Evolutionary conservation across 164 flowering plant species (phyloP), one percentile per base, ranked within the genome.

Genomic region (Cinnamomum micranthum): DNA sequence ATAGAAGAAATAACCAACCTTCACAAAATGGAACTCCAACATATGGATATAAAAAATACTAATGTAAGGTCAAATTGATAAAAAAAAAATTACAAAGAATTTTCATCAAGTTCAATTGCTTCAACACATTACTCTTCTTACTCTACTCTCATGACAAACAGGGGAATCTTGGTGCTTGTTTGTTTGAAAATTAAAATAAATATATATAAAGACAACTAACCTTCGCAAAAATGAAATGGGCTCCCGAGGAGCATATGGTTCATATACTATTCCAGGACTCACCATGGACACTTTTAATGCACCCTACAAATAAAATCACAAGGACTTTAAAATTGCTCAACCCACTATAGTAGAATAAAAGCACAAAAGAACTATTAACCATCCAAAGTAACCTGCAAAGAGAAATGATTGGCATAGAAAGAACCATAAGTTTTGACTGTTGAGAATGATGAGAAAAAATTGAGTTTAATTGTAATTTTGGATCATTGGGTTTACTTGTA

Each of bases 221-320:
- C 99, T 90, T 82, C 69, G 69, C 95, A 84, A 92, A 77, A 93
- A 90, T 62, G 99, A 68, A 77, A 95, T 84, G 69, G 79, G 79
- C 75, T 87, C 86, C 70, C 97, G 92, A 76, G 90, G 89, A 33
- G 82, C 86, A 87, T 95, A 95, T 51, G 97, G 99, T 80, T 95
- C 99, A 82, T 89, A 90, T 2, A 95, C 74, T 63, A 95, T 68
- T 75, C 98, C 99, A 80, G 99, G 99, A 78, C 99, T 95, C 71
- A 75, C 58, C 87, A 89, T 86, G 71, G 92, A 74, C 50, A 93
- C 86, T 81, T 87, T 74, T 35, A 92, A 63, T 67, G 89, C 88
- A 27, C 89, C 92, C 99, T 95, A 81, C 79, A 84, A 69, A 9
- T 80, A 9, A 70, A 65, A 72, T 31, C 69, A 65, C 14, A 41